Conservation (phyloP, 2,329 filamentous ascomycete species). For the Ophiostoma quercus region DNA sequence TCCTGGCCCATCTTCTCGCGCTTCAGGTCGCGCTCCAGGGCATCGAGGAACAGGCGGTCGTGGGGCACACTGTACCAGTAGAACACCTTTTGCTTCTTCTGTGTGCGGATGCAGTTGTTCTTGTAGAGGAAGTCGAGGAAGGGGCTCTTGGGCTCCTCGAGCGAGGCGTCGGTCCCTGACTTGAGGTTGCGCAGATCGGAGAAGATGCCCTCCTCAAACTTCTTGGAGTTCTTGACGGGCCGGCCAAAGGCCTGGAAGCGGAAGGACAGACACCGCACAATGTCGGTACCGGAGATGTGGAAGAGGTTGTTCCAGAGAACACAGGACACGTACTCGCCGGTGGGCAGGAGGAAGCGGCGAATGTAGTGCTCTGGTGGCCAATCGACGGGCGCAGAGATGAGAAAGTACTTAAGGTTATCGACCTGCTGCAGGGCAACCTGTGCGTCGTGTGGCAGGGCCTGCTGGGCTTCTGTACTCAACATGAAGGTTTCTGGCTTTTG, state of each 20-base stretch:
- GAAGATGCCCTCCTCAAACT: constrained; percentile 99
- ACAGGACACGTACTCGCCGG: constrained; percentile 97
- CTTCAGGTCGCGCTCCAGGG: constrained; percentile 94
- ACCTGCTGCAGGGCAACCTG: constrained; percentile 55
- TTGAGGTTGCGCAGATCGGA: constrained; percentile 97
- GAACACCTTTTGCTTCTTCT: constrained; percentile 99
- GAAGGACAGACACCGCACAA: constrained; percentile 95
- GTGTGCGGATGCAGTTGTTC: constrained; percentile 99
- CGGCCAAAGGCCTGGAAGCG: constrained; percentile 97
- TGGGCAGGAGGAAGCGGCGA: constrained; percentile 87
- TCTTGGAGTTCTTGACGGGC: constrained; percentile 98
- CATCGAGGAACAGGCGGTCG: constrained; percentile 94
- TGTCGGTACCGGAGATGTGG: constrained; percentile 98
- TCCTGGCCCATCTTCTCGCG: constrained; percentile 99
- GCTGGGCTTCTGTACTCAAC: constrained; percentile 93
- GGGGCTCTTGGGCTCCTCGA: constrained; percentile 97
- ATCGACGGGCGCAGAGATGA: constrained; percentile 96
- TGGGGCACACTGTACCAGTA: constrained; percentile 99
- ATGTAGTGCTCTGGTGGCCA: constrained; percentile 98
- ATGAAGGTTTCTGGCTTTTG: constrained; percentile 99
- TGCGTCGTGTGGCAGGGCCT: constrained; percentile 68
- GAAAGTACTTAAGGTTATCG: constrained; percentile 98
- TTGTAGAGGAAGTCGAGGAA: constrained; percentile 99
- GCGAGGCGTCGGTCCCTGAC: constrained; percentile 92
- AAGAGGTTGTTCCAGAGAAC: constrained; percentile 99